These are phyloP conservation scores for Pleodorina starrii DNA, from an alignment of 139 green algal species.

Conservation along the genomic window DNA sequence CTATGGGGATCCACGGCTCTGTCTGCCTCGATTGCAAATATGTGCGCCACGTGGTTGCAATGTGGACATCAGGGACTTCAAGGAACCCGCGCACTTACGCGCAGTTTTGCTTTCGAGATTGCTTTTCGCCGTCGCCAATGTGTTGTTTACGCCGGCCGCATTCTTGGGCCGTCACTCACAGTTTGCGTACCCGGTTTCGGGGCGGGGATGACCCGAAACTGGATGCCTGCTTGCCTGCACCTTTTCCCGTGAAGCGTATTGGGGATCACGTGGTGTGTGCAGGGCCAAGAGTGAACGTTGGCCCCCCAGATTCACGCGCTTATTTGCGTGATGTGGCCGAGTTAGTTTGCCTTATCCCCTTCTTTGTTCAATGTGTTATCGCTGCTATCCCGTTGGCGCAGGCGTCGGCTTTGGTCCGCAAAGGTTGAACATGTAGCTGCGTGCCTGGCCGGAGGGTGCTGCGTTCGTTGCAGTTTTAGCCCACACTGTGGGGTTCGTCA, in stretches of 20 bases:
- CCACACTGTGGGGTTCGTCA: background rate
- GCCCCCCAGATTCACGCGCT: background rate
- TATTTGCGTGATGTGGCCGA: conserved; percentile 2
- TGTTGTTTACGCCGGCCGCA: background rate
- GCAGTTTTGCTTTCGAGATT: conserved; percentile 21
- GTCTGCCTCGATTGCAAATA: background rate
- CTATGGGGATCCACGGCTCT: background rate
- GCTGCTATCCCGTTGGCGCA: background rate
- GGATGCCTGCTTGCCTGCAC: too few species aligned
- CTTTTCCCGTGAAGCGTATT: background rate
- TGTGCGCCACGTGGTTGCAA: background rate
- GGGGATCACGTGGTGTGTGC: background rate
- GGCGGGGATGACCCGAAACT: background rate
- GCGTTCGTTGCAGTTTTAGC: background rate
- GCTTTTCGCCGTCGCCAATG: background rate
- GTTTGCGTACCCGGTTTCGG: background rate
- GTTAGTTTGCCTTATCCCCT: background rate
- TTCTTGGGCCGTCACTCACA: background rate
- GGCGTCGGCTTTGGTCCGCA: background rate
- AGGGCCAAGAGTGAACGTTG: background rate
- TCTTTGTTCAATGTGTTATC: conserved; percentile 10
- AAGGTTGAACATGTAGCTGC: conserved; percentile 1
- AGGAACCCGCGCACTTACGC: background rate
- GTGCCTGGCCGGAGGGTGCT: background rate
- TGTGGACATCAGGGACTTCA: background rate